These are phyloP conservation scores for Rhodosporidiobolus odoratus DNA, from an alignment of 768 basidiomycete species.

Conservation along the genomic window DNA sequence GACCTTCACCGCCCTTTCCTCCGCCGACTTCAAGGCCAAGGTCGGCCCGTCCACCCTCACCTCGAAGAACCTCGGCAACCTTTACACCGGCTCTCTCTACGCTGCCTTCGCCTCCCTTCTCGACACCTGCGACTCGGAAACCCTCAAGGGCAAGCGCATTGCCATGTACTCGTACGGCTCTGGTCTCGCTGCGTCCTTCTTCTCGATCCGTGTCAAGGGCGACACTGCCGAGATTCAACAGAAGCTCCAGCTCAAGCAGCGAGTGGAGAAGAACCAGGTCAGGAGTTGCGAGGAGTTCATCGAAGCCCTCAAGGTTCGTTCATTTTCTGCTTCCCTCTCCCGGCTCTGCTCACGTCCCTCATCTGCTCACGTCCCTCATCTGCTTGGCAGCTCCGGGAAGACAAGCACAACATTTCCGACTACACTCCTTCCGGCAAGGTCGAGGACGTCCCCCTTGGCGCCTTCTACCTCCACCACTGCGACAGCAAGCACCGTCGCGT, in stretches of 20 bases:
- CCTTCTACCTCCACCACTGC: conserved; percentile 85
- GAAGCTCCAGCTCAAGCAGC: conserved; percentile 72
- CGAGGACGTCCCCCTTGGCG: conserved; percentile 88
- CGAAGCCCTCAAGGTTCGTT: conserved; percentile 57
- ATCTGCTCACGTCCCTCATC: neutral
- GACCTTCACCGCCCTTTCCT: conserved; percentile 76
- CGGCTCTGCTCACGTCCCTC: neutral
- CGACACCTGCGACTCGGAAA: conserved; percentile 62
- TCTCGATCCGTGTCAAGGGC: conserved; percentile 76
- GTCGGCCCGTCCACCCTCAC: conserved; percentile 78
- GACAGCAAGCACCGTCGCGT: conserved; percentile 88
- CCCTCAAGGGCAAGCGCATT: conserved; percentile 74
- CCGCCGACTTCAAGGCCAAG: conserved; percentile 65
- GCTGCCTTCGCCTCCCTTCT: conserved; percentile 86
- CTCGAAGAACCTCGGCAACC: conserved; percentile 90
- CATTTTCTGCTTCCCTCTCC: neutral
- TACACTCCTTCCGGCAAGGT: conserved; percentile 80
- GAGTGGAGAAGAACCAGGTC: conserved; percentile 79
- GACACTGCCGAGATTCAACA: conserved; percentile 73
- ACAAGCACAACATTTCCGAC: conserved; percentile 83
- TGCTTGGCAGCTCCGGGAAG: conserved; percentile 71
- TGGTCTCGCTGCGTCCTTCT: conserved; percentile 94
- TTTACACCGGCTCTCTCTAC: conserved; percentile 95
- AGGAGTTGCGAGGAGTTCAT: conserved; percentile 89
- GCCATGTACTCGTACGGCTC: conserved; percentile 95